These are phyloP conservation scores for Saccharomycopsis sp. DNA, from an alignment of 805 yeast genomes.

Conservation along the genomic window DNA sequence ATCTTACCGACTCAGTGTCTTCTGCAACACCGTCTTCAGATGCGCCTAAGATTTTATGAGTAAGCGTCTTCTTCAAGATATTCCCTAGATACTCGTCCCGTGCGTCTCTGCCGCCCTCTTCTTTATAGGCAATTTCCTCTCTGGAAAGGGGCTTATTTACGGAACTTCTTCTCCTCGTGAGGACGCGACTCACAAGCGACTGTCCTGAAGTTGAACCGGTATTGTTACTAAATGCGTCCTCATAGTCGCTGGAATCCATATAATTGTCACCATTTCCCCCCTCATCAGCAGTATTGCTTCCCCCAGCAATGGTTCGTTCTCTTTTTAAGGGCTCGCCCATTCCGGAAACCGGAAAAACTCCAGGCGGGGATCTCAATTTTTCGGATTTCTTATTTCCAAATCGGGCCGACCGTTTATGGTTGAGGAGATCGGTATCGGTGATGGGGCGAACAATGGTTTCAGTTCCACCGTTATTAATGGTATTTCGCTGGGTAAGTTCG, in stretches of 20 bases:
- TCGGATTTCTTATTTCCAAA: neutral
- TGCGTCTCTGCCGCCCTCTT: conserved; percentile 22
- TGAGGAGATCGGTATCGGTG: neutral
- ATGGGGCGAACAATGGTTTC: neutral
- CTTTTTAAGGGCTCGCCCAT: conserved; percentile 60
- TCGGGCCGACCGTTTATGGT: neutral
- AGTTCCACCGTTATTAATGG: neutral
- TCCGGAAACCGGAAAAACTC: conserved; percentile 74
- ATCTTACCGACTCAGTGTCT: neutral
- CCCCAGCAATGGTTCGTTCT: conserved; percentile 51
- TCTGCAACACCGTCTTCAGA: conserved; percentile 6
- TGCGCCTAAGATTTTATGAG: neutral
- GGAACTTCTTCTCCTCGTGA: neutral
- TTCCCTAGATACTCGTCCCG: conserved; percentile 16
- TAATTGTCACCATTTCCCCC: conserved; percentile 21
- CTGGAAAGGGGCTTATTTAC: neutral
- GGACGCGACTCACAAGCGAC: neutral
- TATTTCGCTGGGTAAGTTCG: conserved; percentile 4
- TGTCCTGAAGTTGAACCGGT: neutral
- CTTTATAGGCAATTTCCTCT: conserved; percentile 15
- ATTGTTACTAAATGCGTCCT: conserved; percentile 23
- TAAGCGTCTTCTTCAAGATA: conserved; percentile 4
- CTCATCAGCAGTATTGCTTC: neutral
- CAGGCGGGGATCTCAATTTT: conserved; percentile 51
- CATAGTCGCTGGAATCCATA: conserved; percentile 27